Conservation (phyloP, 129 eudicot species). For the Ambrosia artemisiifolia region DNA sequence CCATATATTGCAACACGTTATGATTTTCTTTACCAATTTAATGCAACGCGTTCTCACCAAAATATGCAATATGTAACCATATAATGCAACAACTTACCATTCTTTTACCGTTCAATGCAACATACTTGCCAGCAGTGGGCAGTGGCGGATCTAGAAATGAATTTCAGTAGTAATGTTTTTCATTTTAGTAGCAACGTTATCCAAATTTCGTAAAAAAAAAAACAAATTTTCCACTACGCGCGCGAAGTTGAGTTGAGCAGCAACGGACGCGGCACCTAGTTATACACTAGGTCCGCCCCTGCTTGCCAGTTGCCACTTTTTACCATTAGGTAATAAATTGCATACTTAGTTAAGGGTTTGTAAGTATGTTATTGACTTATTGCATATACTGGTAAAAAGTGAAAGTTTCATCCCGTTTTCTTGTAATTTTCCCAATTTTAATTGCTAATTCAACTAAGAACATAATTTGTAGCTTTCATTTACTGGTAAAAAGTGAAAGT, state of each 20-base stretch:
- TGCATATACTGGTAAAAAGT: background rate
- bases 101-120: background rate
- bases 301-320: no score
- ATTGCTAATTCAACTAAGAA: slow-evolving; percentile 19
- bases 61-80: background rate
- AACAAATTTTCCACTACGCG: no score
- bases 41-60: background rate
- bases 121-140: no score
- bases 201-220: no score
- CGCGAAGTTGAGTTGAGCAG: no score
- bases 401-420: background rate
- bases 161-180: no score
- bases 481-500: background rate
- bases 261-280: no score
- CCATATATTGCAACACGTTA: background rate
- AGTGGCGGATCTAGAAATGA: no score
- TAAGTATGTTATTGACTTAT: background rate
- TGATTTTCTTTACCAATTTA: background rate
- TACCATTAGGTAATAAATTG: background rate
- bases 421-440: background rate
- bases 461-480: slow-evolving; percentile 6
- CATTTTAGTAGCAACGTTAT: no score
- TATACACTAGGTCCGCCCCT: no score
- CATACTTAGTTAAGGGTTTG: background rate
- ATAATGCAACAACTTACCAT: background rate